phyloP scores from a whole-genome alignment of 2,329 filamentous ascomycete genomes.

The Fusarium xyrophilum region DNA sequence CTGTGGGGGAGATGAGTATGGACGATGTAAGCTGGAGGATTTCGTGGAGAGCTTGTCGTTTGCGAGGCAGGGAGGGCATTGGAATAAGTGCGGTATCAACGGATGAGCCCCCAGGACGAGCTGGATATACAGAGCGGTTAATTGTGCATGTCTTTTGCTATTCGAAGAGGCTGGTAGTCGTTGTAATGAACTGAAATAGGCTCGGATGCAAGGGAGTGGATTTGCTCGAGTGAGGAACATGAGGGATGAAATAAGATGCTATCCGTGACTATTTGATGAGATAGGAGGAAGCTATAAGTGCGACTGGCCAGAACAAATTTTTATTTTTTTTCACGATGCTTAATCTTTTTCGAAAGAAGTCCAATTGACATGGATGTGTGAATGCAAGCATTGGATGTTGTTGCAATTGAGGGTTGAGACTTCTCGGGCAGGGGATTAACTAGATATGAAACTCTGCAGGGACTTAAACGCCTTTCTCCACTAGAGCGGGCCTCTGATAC shows the following conservation, averaged over 20 bases:
- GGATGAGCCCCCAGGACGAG: neutral
- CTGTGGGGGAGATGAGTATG: conserved; percentile 73
- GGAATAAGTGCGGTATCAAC: conserved; percentile 55
- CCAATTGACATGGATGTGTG: neutral
- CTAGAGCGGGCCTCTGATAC: conserved; percentile 10
- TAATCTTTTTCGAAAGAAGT: neutral
- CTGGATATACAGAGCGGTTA: conserved; percentile 11
- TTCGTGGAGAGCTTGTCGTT: conserved; percentile 81
- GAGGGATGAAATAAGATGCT: neutral
- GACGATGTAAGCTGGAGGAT: conserved; percentile 71
- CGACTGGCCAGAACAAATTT: neutral
- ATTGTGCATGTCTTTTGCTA: conserved; percentile 23
- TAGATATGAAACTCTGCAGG: neutral
- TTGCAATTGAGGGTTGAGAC: neutral
- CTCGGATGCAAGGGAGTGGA: conserved; percentile 6
- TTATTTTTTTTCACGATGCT: too few species aligned
- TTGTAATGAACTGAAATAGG: conserved; percentile 24
- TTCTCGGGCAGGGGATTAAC: neutral
- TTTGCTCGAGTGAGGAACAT: conserved; percentile 8
- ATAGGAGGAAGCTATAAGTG: neutral
- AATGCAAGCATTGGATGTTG: neutral
- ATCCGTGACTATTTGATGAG: neutral
- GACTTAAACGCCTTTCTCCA: neutral
- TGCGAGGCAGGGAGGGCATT: conserved; percentile 73
- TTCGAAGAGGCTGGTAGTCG: conserved; percentile 2